Evolutionary conservation across 2,329 filamentous ascomycete species (phyloP), one percentile per base, ranked within the genome.

Genomic region (Orbilia oligospora): DNA sequence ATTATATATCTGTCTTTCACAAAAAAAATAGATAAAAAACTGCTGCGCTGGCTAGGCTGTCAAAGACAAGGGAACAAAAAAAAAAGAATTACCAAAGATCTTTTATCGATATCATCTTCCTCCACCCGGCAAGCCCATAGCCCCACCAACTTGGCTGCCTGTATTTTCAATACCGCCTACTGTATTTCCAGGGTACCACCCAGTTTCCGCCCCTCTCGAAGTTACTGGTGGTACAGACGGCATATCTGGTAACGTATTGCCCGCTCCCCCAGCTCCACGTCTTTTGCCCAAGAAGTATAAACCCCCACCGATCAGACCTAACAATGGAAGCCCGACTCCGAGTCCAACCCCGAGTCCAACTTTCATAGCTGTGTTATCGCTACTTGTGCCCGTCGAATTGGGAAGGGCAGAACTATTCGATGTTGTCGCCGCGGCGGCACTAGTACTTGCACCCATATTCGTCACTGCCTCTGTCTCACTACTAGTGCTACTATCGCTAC

Each of bases 161-260:
- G 16, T 20, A 24, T 38, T 72, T 3, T 72, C 69, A 22, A 72
- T 72, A 16, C 69, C 69, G 14, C 69, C 69, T 16, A 72, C 22
- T 5, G 30, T 27, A 24, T 0, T 22, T 14, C 22, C 30, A 16
- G 53, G 30, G 63, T 65, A 46, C 56, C 56, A 72, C 8, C 46
- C 69, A 3, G 27, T 18, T 51, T 30, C 30, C 5, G 20, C 22
- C 20, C 16, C 33, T 38, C 18, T 66, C 12, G 69, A 41, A 18
- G 16, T 61, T n/a, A 49, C 46, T 9, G 69, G 58, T 3, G 55
- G 38, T 22, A 30, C 44, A 10, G 44, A 22, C 2, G 63, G 41
- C 55, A 71, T 71, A 30, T 55, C 14, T 9, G 44, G 46, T n/a
- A 63, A 58, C n/a, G 20, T 38, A 48, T 38, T n/a, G 5, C 4